phyloP scores from a whole-genome alignment of 306 rosid genomes.

The Vicia sativa region DNA sequence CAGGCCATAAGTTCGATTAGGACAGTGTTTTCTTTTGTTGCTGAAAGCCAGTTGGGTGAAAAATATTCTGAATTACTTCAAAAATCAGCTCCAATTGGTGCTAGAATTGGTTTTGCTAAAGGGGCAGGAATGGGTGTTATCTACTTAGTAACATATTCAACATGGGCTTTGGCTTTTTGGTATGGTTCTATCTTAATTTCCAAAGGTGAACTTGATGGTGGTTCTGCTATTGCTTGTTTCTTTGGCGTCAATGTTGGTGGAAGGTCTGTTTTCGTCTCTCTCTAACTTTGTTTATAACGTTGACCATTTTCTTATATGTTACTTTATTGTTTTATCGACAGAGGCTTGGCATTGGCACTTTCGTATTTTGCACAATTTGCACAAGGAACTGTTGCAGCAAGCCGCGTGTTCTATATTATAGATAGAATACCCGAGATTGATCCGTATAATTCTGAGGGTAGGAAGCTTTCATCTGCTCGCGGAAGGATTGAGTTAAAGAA shows the following conservation, averaged over 20 bases:
- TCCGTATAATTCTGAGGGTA: constrained; percentile 67
- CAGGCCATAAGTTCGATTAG: constrained; percentile 81
- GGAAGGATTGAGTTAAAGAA: constrained; percentile 79
- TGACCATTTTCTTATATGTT: background rate
- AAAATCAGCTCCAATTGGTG: constrained; percentile 72
- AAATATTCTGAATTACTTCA: constrained; percentile 57
- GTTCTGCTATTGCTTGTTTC: constrained; percentile 89
- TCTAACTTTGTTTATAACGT: background rate
- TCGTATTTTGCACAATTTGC: constrained; percentile 87
- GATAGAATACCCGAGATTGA: constrained; percentile 87
- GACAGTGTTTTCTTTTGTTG: constrained; percentile 88
- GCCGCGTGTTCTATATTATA: constrained; percentile 71
- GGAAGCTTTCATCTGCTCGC: constrained; percentile 50
- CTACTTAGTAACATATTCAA: constrained; percentile 78
- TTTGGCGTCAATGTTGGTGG: constrained; percentile 90
- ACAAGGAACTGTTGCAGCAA: constrained; percentile 89
- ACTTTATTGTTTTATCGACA: constrained; percentile 27
- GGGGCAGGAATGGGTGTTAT: constrained; percentile 89
- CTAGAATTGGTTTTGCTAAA: constrained; percentile 76
- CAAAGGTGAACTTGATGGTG: constrained; percentile 63
- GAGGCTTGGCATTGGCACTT: constrained; percentile 88
- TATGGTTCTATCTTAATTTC: constrained; percentile 70
- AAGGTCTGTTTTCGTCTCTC: constrained; percentile 53
- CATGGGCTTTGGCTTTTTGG: constrained; percentile 97
- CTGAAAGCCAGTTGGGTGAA: constrained; percentile 61